These are phyloP conservation scores for Fagus crenata DNA, from an alignment of 306 rosid genomes.

Conservation along the genomic window DNA sequence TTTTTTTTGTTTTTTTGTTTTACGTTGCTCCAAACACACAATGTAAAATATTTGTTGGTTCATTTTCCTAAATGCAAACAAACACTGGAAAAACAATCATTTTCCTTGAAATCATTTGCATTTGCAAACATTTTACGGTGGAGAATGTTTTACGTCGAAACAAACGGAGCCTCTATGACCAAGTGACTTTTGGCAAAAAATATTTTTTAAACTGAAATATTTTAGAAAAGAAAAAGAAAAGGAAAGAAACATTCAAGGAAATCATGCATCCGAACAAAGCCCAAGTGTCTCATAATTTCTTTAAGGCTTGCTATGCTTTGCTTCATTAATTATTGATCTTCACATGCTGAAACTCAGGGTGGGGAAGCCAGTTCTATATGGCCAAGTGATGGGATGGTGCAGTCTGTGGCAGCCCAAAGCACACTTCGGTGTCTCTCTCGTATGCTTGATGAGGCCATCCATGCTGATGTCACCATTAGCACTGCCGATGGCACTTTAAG, in stretches of 20 bases:
- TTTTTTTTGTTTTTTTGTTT: no score
- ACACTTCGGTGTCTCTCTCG: slow-evolving; percentile 67
- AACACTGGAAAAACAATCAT: no score
- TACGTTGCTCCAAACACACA: no score
- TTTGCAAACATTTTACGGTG: no score
- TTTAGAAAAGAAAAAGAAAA: background rate
- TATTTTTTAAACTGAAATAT: background rate
- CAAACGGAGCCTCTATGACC: background rate
- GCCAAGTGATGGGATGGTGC: slow-evolving; percentile 57
- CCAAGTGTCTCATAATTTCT: background rate
- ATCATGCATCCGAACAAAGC: background rate
- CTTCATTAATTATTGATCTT: slow-evolving; percentile 9
- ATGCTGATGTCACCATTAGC: slow-evolving; percentile 68
- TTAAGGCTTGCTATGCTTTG: background rate
- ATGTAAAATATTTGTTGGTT: no score
- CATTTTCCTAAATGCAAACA: no score
- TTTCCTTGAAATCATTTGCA: no score
- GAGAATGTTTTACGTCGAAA: no score
- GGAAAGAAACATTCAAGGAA: background rate
- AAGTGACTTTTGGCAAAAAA: background rate
- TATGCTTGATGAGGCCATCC: slow-evolving; percentile 76
- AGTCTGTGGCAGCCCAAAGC: slow-evolving; percentile 52
- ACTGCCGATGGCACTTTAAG: slow-evolving; percentile 59
- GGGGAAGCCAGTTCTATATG: slow-evolving; percentile 67
- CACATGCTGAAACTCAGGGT: slow-evolving; percentile 43